Percentiles rank a stretch among this genome's conserved stretches.
Conservation (phyloP, 805 yeast species). For the Lipomyces yamanashiensis region DNA sequence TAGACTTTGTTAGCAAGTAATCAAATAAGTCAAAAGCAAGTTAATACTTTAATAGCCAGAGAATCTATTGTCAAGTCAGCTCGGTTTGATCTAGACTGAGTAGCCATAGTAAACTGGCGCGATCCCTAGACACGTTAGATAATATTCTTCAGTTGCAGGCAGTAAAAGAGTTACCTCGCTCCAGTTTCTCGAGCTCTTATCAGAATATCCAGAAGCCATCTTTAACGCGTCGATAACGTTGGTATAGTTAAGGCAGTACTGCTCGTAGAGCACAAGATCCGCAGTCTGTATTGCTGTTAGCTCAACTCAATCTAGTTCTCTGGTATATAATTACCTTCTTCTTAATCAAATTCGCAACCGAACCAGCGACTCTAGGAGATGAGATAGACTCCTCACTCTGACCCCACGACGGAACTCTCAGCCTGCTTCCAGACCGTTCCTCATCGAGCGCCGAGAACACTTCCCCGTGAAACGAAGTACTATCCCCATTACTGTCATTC, state of each 20-base stretch:
- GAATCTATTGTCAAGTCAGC: constrained; percentile 27
- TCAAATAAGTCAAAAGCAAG: background rate
- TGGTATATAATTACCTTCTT: constrained; percentile 9
- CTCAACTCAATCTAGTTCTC: background rate
- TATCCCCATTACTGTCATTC: constrained; percentile 13
- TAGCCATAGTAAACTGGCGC: constrained; percentile 20
- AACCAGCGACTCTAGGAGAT: constrained; percentile 30
- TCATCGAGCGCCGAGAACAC: constrained; percentile 18
- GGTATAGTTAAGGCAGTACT: constrained; percentile 29
- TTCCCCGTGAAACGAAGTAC: constrained; percentile 21
- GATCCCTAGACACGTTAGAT: constrained; percentile 13
- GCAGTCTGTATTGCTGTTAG: constrained; percentile 8
- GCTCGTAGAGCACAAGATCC: constrained; percentile 28
- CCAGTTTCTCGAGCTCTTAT: constrained; percentile 25
- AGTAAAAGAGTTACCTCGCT: constrained; percentile 14
- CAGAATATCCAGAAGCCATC: constrained; percentile 13
- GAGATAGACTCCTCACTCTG: constrained; percentile 20
- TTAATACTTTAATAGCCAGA: constrained; percentile 20
- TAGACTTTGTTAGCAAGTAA: background rate
- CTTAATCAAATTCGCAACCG: constrained; percentile 23
- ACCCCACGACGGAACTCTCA: constrained; percentile 22
- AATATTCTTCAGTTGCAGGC: background rate
- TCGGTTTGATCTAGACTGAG: constrained; percentile 17
- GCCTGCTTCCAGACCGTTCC: background rate
- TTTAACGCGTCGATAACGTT: constrained; percentile 29